Conservation (phyloP, 108 stramenopile species). For the Cylindrotheca fusiformis region DNA sequence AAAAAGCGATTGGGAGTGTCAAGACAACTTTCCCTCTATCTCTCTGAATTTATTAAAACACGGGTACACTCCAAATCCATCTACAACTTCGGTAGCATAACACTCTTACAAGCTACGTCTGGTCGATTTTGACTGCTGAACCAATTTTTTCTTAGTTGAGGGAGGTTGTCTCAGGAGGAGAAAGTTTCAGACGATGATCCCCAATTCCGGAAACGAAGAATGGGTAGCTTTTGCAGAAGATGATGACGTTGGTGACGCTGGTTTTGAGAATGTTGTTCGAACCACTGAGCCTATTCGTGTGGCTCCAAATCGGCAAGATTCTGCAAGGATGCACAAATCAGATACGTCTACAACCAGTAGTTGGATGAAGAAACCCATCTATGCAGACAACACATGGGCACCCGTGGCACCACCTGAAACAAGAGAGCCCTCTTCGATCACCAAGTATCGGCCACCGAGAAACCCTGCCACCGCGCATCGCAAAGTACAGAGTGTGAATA, state of each 20-base stretch:
- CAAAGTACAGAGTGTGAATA: not conserved
- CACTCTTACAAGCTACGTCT: too few species aligned
- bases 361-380: slow-evolving; percentile 54
- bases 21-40: too few species aligned
- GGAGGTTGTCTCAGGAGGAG: not conserved
- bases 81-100: not conserved
- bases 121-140: too few species aligned
- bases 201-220: slow-evolving; percentile 1
- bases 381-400: slow-evolving; percentile 36
- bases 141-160: too few species aligned
- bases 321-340: not conserved
- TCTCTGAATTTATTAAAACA: too few species aligned
- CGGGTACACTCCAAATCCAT: too few species aligned
- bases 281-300: not conserved
- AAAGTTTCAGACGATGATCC: slow-evolving; percentile 7
- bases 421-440: slow-evolving; percentile 12
- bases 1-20: too few species aligned
- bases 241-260: slow-evolving; percentile 10
- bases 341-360: slow-evolving; percentile 15
- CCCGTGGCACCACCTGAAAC: slow-evolving; percentile 34
- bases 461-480: not conserved
- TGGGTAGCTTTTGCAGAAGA: slow-evolving; percentile 28
- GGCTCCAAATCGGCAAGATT: not conserved
- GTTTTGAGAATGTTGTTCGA: slow-evolving; percentile 11
- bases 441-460: slow-evolving; percentile 27